phyloP scores from a whole-genome alignment of 192 early-diverging fungal genomes.

The Helicostylum pulchrum region DNA sequence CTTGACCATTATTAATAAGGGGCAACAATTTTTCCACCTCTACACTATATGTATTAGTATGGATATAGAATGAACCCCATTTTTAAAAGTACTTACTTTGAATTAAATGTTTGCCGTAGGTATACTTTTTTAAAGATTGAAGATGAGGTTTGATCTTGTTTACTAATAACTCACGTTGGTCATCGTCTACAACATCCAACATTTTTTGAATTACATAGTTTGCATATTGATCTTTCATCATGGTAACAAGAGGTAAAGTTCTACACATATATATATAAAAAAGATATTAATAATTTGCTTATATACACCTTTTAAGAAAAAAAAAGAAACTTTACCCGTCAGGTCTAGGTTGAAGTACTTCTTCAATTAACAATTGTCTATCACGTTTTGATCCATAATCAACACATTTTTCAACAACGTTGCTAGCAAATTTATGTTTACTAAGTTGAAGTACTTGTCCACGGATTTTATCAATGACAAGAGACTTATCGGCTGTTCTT shows the following conservation, averaged over 20 bases:
- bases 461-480: conserved; percentile 85
- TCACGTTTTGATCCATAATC: conserved; percentile 86
- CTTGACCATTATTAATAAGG: conserved; percentile 23
- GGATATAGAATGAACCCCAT: too few relatives aligned
- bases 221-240: conserved; percentile 99
- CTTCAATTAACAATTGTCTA: conserved; percentile 87
- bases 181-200: conserved; percentile 94
- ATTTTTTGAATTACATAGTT: conserved; percentile 99
- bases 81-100: conserved; percentile 59
- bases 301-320: neutral
- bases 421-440: conserved; percentile 99
- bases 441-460: conserved; percentile 90
- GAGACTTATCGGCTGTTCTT: conserved; percentile 78
- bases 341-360: conserved; percentile 79
- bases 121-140: conserved; percentile 90
- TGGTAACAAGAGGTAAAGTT: conserved; percentile 79
- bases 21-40: conserved; percentile 35
- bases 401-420: conserved; percentile 98
- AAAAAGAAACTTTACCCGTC: conserved; percentile 82
- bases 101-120: conserved; percentile 97
- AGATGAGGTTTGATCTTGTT: conserved; percentile 91
- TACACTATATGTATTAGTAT: conserved; percentile 2
- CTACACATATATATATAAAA: conserved; percentile 40
- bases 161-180: conserved; percentile 86
- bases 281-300: neutral